Evolutionary conservation across 345 rosid genomes (phyloP).

Genomic region (Rhodamnia argentea): DNA sequence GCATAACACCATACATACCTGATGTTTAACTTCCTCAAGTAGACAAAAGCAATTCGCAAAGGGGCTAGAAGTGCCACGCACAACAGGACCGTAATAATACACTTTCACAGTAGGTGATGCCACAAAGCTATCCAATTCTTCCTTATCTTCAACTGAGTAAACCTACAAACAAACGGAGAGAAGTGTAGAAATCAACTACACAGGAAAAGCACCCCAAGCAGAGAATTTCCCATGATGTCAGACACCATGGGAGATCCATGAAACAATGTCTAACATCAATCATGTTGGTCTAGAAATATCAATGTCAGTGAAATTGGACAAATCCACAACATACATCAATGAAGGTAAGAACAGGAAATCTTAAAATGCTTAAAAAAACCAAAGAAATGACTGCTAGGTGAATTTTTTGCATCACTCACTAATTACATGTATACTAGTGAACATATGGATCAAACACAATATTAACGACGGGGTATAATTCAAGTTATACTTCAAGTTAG

Average conservation of each 20-base stretch:
- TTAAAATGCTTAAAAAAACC: neutral
- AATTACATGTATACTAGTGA: neutral
- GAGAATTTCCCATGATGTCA: neutral
- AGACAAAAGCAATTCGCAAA: conserved; percentile 10
- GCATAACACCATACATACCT: conserved; percentile 26
- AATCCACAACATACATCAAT: neutral
- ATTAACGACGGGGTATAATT: neutral
- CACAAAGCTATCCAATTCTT: conserved; percentile 51
- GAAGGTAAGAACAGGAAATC: neutral
- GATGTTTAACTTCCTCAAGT: conserved; percentile 48
- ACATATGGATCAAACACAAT: neutral
- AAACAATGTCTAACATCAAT: neutral
- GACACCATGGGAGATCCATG: neutral
- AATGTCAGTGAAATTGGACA: neutral
- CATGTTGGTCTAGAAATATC: neutral
- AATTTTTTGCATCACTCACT: neutral
- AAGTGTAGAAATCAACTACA: neutral
- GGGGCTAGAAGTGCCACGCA: conserved; percentile 17
- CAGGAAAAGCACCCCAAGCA: neutral
- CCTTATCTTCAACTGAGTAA: conserved; percentile 58
- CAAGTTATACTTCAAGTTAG: neutral
- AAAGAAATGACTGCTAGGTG: neutral
- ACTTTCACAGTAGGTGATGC: conserved; percentile 64
- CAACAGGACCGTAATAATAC: conserved; percentile 42
- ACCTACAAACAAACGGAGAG: conserved; percentile 33